A percentile compares a stretch with the other conserved stretches of the same genome.
phyloP scores from a whole-genome alignment of 495 filamentous ascomycete genomes.

The Thozetella sp. region DNA sequence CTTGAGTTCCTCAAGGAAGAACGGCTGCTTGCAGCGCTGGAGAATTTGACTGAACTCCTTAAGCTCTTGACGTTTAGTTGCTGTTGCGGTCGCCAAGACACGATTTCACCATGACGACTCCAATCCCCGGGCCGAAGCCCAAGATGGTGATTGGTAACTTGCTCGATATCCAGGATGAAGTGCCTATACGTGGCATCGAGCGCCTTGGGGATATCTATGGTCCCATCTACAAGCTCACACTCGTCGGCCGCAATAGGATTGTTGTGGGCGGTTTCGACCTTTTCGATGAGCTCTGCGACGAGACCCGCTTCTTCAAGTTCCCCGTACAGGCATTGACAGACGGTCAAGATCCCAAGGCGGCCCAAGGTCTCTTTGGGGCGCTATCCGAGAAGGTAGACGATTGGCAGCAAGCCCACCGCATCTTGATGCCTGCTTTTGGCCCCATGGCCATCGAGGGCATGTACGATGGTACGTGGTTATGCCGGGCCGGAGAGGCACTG shows the following conservation, averaged over 20 bases:
- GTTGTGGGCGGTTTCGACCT: constrained; percentile 53
- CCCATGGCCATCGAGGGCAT: constrained; percentile 61
- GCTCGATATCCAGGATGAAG: constrained; percentile 22
- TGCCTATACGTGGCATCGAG: constrained; percentile 14
- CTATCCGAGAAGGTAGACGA: constrained; percentile 50
- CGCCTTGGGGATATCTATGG: constrained; percentile 22
- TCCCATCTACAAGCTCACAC: constrained; percentile 8
- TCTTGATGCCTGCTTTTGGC: constrained; percentile 63
- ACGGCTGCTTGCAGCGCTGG: too few species aligned
- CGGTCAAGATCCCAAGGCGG: constrained; percentile 53
- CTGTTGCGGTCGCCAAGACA: too few species aligned
- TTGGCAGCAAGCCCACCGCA: constrained; percentile 65
- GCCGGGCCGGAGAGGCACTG: constrained; percentile 64
- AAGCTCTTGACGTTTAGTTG: too few species aligned
- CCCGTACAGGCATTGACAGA: constrained; percentile 15
- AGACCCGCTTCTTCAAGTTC: constrained; percentile 31
- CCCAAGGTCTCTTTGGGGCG: constrained; percentile 61
- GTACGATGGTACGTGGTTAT: constrained; percentile 54
- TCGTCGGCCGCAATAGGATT: constrained; percentile 19
- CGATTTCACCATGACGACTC: constrained; percentile 1
- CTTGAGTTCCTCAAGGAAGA: too few species aligned
- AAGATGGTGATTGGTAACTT: constrained; percentile 31
- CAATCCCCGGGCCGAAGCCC: constrained; percentile 26
- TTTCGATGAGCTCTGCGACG: constrained; percentile 62
- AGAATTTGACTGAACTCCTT: too few species aligned